Base-by-base conservation (phyloP, 1,139 yeast species). In the Hansenula lynferdii region DNA sequence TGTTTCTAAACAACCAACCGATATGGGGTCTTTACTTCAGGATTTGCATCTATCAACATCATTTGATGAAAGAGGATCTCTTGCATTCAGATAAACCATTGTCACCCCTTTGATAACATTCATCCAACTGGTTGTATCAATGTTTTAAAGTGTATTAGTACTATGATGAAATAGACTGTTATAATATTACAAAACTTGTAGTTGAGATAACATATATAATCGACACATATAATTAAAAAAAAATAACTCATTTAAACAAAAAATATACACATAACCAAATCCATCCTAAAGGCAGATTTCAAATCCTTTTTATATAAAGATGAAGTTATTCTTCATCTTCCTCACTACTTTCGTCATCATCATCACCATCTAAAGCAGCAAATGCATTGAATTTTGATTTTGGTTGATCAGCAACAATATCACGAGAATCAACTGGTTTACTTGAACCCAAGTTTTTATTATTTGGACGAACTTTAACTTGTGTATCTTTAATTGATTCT, bases 401-500 rank as follows among this genome's bases (percentile, higher is more conserved):
- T 46, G 76, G 84, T 50, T 80, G 75, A 49, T 80, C 86, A 31
- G 85, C 77, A 51, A 75, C 69, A 40, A 80, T 72, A 54, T 83
- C 90, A 56, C 83, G 74, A 23, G 85, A 70, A 56, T 81, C 89
- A 39, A 77, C 84, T 20, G 89, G 82, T 62, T 79, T 81, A 30
- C 84, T 77, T 20, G 85, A 77, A 8, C 85, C 79, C 57, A 83
- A 78, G 60, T 81, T 80, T 62, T 82, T 81, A 60, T 78, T 80
- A 62, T 78, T 81, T 45, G 90, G 85, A 58, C 72, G 80, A 41
- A 75, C 79, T 54, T 69, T 78, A 74, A 54, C 56, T 44, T 45
- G 57, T 25, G 57, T 63, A 30, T 68, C 72, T 58, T 67, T 73
- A 34, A 65, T 55, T 31, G 65, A 48, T 43, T 69, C 73, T 53